Base-by-base conservation (phyloP, 352 stramenopile genomes). In the Globisporangium abappressorium region DNA sequence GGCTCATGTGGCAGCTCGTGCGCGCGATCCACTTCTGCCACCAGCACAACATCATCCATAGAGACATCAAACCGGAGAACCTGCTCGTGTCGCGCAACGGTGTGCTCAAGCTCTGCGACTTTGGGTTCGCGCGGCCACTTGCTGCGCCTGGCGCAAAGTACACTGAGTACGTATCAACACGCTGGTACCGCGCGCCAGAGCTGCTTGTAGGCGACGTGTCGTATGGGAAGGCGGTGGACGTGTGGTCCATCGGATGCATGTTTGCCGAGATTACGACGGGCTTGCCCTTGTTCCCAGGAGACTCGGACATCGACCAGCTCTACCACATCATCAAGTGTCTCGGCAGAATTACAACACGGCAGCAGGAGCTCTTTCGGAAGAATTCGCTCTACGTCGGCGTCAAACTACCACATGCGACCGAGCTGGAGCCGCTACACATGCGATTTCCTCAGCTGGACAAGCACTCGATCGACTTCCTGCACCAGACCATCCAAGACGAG, bases 171-270 rank as follows among this genome's bases (percentile, higher is more conserved):
- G 89, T 98, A 18, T 96, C 90, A 0, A 99, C 95, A 18, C 82
- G 95, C 59, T 98, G 95, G 95, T 99, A 99, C 70, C 83, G 95
- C 49, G 94, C 94, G 2, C 96, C 96, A 6, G 96, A 99, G 82
- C 87, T 98, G 60, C 79, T 98, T 1, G 89, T 94, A 7, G 84
- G 84, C 4, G 85, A 93, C 57, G 82, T 93, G 1, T 89, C 78
- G 12, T 99, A 99, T 71, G 96, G 97, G 57, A 97, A 97, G 63
- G 94, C 92, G 7, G 98, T 99, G 38, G 97, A 99, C 67, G 93
- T 99, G 47, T 99, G 97, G 97, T 97, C 92, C 18, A 90, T 98
- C 30, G 97, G 96, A 46, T 99, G 96, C 80, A 97, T 99, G 71
- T 95, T 97, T 58, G 94, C 94, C 20, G 97, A 99, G 79, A 91